Evolutionary conservation across 345 rosid genomes (phyloP).

Genomic region (Iberis pinnata): DNA sequence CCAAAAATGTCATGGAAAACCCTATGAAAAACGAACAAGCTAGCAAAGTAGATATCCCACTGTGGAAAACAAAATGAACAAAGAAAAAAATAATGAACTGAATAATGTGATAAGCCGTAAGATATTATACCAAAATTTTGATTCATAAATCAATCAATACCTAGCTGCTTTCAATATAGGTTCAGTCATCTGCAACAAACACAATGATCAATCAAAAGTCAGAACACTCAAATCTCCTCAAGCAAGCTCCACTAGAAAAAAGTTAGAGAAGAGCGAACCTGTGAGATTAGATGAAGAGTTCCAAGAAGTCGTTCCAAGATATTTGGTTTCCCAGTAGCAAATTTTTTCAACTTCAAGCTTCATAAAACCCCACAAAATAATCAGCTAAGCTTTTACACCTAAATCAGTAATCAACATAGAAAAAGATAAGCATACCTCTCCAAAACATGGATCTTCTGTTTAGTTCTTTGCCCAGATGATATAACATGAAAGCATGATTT

Average conservation of each 20-base stretch:
- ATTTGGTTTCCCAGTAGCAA: slow-evolving; percentile 49
- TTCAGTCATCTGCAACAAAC: slow-evolving; percentile 70
- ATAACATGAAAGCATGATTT: slow-evolving; percentile 64
- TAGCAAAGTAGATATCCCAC: slow-evolving; percentile 65
- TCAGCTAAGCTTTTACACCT: background rate
- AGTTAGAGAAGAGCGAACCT: slow-evolving; percentile 32
- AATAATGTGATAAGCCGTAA: background rate
- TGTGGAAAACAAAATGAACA: slow-evolving; percentile 12
- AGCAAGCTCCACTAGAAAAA: too few relatives aligned
- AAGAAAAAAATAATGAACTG: background rate
- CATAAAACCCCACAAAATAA: background rate
- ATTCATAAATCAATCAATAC: slow-evolving; percentile 32
- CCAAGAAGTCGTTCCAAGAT: slow-evolving; percentile 75
- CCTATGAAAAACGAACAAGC: slow-evolving; percentile 85
- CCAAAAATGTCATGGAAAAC: slow-evolving; percentile 61
- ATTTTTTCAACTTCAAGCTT: slow-evolving; percentile 71
- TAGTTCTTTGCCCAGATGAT: slow-evolving; percentile 46
- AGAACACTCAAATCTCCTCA: background rate
- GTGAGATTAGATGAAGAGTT: slow-evolving; percentile 68
- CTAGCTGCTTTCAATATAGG: slow-evolving; percentile 83
- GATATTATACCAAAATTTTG: background rate
- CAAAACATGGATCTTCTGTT: slow-evolving; percentile 62
- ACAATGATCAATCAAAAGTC: slow-evolving; percentile 9
- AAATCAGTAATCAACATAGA: background rate
- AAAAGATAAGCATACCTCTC: slow-evolving; percentile 48